phyloP scores from a whole-genome alignment of 192 early-diverging fungal species.

The Coemansia sp. region DNA sequence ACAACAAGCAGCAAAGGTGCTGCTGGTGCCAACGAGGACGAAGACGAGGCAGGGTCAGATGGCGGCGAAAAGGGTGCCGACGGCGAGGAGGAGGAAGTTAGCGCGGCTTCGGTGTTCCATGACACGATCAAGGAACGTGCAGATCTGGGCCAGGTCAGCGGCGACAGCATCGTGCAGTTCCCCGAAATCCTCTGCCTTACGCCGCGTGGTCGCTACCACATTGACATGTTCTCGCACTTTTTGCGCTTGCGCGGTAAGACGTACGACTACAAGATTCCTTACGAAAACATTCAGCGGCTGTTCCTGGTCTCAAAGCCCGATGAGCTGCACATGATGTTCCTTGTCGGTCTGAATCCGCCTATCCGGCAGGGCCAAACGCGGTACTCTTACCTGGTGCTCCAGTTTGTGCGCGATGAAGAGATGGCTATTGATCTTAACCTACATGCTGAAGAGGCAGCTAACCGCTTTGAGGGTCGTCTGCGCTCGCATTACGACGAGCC shows the following conservation, averaged over 20 bases:
- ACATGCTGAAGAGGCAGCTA: constrained; percentile 69
- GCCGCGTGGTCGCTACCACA: constrained; percentile 90
- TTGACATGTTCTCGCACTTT: constrained; percentile 89
- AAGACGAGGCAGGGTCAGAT: constrained; percentile 53
- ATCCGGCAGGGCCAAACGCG: constrained; percentile 95
- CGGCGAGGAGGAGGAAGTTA: constrained; percentile 59
- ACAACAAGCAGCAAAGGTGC: constrained; percentile 28
- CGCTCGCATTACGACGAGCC: constrained; percentile 84
- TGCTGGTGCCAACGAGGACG: constrained; percentile 50
- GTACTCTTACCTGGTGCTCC: constrained; percentile 93
- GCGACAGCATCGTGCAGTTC: constrained; percentile 89
- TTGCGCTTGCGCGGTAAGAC: constrained; percentile 95
- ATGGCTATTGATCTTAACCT: constrained; percentile 78
- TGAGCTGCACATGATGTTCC: constrained; percentile 87
- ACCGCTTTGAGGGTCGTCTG: constrained; percentile 72
- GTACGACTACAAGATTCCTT: constrained; percentile 96
- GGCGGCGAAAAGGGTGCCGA: constrained; percentile 49
- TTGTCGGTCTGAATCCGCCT: constrained; percentile 94
- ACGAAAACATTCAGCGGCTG: constrained; percentile 76
- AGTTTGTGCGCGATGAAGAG: constrained; percentile 94
- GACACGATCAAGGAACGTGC: constrained; percentile 90
- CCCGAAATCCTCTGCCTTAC: constrained; percentile 86
- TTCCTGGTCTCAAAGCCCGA: constrained; percentile 93
- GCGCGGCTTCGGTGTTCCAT: constrained; percentile 72
- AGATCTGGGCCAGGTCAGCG: constrained; percentile 80